Base-by-base conservation (phyloP, 2,329 filamentous ascomycete genomes). In the Rachicladosporium sp. region DNA sequence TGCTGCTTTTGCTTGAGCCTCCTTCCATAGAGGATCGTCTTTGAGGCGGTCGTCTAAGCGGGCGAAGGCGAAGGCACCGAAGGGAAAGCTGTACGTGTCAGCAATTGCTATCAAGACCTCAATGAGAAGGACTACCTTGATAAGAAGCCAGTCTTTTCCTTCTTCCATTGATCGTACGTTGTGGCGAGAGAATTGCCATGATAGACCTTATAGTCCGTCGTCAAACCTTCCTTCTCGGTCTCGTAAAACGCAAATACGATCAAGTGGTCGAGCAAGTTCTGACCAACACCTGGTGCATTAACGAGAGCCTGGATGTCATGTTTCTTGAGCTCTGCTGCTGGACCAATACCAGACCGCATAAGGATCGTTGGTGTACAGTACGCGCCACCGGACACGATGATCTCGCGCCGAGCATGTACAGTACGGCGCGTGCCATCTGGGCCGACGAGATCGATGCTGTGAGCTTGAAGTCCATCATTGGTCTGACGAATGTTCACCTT, bases 11-110 rank as follows among this genome's bases (percentile, higher is more conserved):
- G 38, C 29, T 31, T 40, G 29, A 40, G 19, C 8, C 32, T 36
- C 29, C 29, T 31, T 33, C 38, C 29, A 21, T 40, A 40, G 2
- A 19, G 15, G 33, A 34, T 19, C 33, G 29, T 43, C 36, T 33
- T 54, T 19, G 38, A 51, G 7, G 59, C 29, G 35, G 53, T 58
- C 31, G 56, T 50, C 44, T 50, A 52, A 21, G n/a, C 76, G 68
- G 4, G 75, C 70, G 47, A 68, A 81, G 8, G 69, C 74, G 42
- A 80, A 78, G 8, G 67, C 65, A 32, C 76, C 76, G 38, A 80
- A 80, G 7, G 76, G 76, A 48, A 80, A 78, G 0, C 66, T 70
- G 1, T 19, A 19, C 15, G 15, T 19, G 15, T 19, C 15, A 19
- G 15, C 15, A 19, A 19, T 19, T 19, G 15, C 15, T 19, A 19